phyloP scores from a whole-genome alignment of 495 filamentous ascomycete genomes.

The Penicillium ucsense region DNA sequence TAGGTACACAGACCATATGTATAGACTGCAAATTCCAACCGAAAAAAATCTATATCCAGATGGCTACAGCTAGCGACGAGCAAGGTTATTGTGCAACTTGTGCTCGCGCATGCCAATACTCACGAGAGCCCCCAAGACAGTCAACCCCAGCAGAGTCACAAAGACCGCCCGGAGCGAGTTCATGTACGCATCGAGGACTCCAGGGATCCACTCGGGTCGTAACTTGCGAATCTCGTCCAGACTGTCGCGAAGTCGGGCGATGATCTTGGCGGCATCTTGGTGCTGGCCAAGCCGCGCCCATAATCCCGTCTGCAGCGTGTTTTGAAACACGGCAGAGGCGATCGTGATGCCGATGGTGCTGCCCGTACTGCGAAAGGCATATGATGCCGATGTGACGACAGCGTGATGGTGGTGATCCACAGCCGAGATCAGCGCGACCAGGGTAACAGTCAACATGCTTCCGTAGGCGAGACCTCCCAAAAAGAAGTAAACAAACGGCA shows the following conservation, averaged over 20 bases:
- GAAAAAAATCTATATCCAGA: no score
- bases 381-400: slow-evolving; percentile 74
- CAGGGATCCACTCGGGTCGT: slow-evolving; percentile 58
- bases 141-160: slow-evolving; percentile 52
- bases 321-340: slow-evolving; percentile 72
- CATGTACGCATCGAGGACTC: slow-evolving; percentile 65
- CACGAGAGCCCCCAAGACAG: slow-evolving; percentile 47
- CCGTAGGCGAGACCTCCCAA: slow-evolving; percentile 63
- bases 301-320: slow-evolving; percentile 46
- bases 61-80: slow-evolving; percentile 25
- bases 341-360: slow-evolving; percentile 75
- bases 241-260: slow-evolving; percentile 60
- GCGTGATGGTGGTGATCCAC: slow-evolving; percentile 79
- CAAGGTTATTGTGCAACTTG: slow-evolving; percentile 61
- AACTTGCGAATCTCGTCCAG: slow-evolving; percentile 63
- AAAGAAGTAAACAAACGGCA: slow-evolving; percentile 60
- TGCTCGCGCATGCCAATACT: slow-evolving; percentile 69
- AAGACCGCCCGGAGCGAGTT: slow-evolving; percentile 69
- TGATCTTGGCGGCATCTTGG: slow-evolving; percentile 57
- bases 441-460: slow-evolving; percentile 67
- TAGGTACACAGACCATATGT: no score
- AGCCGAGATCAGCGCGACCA: slow-evolving; percentile 70
- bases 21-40: no score
- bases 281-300: slow-evolving; percentile 59
- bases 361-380: slow-evolving; percentile 73